Percentiles rank a stretch among this genome's conserved stretches.
Evolutionary conservation across 1,284 basidiomycete species (phyloP).

Genomic region (Ceratobasidium sp.): DNA sequence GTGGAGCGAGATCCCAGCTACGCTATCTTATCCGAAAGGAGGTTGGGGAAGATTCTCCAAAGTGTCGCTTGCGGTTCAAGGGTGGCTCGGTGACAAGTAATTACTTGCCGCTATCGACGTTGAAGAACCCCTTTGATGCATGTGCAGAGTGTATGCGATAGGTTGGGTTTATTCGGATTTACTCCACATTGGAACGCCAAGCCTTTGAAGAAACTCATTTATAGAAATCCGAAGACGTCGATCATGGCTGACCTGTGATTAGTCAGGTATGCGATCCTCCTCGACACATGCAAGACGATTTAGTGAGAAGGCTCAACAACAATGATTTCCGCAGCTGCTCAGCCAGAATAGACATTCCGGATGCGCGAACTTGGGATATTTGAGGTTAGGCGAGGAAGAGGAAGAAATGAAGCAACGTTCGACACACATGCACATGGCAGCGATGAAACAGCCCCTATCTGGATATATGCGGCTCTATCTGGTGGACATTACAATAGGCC

Average conservation of each 20-base stretch:
- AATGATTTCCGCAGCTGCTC: constrained; percentile 12
- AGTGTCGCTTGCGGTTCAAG: too few relatives aligned
- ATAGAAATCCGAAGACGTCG: background rate
- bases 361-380: background rate
- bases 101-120: too few relatives aligned
- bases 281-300: background rate
- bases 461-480: background rate
- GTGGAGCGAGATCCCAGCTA: too few relatives aligned
- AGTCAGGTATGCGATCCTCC: background rate
- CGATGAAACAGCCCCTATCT: background rate
- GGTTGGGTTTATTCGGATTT: background rate
- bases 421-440: constrained; percentile 16
- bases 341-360: background rate
- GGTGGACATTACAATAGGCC: background rate
- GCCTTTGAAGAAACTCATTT: background rate
- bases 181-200: background rate
- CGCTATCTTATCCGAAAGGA: too few relatives aligned
- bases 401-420: background rate
- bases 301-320: constrained; percentile 1
- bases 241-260: too few relatives aligned
- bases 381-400: background rate
- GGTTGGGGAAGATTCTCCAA: too few relatives aligned
- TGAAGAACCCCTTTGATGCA: too few relatives aligned
- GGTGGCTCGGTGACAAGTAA: too few relatives aligned
- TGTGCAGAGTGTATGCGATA: too few relatives aligned